Evolutionary conservation across 495 filamentous ascomycete species (phyloP).

Genomic region (Aspergillus ostianus): DNA sequence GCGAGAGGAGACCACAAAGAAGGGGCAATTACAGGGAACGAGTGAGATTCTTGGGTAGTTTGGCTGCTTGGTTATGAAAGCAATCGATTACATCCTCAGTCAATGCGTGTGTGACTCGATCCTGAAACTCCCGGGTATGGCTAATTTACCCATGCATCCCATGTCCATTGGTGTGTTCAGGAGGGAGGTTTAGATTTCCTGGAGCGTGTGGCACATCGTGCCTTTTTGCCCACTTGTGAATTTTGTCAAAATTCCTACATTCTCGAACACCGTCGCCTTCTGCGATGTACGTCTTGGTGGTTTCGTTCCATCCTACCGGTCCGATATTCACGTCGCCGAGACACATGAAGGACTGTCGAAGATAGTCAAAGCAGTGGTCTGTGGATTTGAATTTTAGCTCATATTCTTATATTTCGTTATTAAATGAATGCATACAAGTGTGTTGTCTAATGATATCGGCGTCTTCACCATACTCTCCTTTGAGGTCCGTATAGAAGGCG

Average conservation of each 20-base stretch:
- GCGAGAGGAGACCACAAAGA: neutral
- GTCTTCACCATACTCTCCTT: neutral
- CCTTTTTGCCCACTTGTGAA: neutral
- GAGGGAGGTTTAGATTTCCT: neutral
- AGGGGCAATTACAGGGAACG: neutral
- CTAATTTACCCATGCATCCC: no score
- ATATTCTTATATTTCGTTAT: neutral
- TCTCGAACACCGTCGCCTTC: neutral
- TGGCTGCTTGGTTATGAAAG: no score
- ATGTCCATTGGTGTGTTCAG: neutral
- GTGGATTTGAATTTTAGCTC: neutral
- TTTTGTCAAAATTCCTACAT: neutral
- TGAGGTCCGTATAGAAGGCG: neutral
- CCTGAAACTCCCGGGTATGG: no score
- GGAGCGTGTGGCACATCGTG: neutral
- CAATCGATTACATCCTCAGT: no score
- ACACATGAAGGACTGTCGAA: neutral
- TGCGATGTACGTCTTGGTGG: neutral
- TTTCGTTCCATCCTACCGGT: neutral
- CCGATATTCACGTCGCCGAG: neutral
- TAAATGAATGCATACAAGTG: neutral
- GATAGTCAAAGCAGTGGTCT: neutral
- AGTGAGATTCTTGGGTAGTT: neutral
- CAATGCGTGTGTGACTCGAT: no score
- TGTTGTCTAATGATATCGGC: neutral